Evolutionary conservation across 2,329 filamentous ascomycete genomes (phyloP).

Genomic region (Huntiella savannae): DNA sequence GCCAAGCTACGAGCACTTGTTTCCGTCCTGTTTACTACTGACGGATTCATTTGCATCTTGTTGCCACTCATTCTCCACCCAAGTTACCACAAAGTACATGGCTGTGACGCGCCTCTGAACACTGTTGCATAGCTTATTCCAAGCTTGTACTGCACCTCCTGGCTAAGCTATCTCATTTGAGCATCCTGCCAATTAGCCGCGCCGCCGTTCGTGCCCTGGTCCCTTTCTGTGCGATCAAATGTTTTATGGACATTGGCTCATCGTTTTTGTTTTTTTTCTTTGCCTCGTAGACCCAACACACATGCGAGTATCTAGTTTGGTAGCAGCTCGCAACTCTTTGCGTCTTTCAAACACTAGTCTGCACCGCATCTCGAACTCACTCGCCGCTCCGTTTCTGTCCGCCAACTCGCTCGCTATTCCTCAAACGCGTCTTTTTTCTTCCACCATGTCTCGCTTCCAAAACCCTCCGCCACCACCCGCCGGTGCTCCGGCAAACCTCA

Average conservation of each 20-base stretch:
- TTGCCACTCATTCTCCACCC: neutral
- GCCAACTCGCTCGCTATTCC: neutral
- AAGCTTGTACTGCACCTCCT: no score
- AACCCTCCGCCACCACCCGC: constrained; percentile 1
- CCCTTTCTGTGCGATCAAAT: constrained; percentile 5
- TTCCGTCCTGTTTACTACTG: no score
- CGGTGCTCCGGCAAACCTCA: constrained; percentile 23
- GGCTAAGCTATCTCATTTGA: no score
- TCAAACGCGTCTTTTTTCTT: constrained; percentile 6
- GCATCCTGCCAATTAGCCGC: neutral
- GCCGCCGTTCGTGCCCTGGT: constrained; percentile 1
- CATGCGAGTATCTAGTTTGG: constrained; percentile 11
- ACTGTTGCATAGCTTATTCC: neutral
- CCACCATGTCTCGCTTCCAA: constrained; percentile 6
- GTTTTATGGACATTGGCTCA: constrained; percentile 12
- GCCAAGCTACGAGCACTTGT: no score
- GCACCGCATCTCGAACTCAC: neutral
- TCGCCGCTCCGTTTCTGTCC: constrained; percentile 1
- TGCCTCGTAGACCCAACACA: constrained; percentile 11
- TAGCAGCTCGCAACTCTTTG: constrained; percentile 12
- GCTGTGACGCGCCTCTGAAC: neutral
- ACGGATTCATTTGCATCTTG: no score
- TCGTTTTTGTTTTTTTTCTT: constrained; percentile 10
- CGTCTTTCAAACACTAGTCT: constrained; percentile 8
- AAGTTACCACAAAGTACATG: neutral